Evolutionary conservation across 192 early-diverging fungal genomes (phyloP).

Genomic region (Funneliformis geosporum): DNA sequence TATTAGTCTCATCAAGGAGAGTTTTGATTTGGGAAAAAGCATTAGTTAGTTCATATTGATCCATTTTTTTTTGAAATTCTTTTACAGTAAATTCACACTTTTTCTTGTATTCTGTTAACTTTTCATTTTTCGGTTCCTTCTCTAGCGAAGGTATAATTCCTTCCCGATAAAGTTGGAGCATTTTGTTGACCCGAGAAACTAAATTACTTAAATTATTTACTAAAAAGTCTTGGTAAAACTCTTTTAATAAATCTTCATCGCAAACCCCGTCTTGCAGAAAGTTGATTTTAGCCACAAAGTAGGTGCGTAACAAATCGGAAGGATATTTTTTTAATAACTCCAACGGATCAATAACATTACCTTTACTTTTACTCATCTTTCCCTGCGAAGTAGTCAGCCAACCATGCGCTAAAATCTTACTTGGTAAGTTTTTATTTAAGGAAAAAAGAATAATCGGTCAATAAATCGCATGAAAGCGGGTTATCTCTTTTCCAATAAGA

Average conservation of each 20-base stretch:
- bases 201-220: conserved; percentile 21
- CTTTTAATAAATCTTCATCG: not conserved
- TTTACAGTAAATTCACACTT: not conserved
- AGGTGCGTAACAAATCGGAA: not conserved
- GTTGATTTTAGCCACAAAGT: conserved; percentile 18
- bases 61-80: conserved; percentile 10
- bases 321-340: conserved; percentile 26
- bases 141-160: not conserved
- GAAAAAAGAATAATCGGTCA: not conserved
- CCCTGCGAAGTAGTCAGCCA: not conserved
- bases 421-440: not conserved
- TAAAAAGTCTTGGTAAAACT: conserved; percentile 6
- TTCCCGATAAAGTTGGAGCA: not conserved
- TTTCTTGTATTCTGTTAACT: not conserved
- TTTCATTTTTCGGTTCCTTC: not conserved
- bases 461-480: conserved; percentile 7
- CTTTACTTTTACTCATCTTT: conserved; percentile 15
- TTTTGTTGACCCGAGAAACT: not conserved
- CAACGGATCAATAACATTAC: not conserved
- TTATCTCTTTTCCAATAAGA: not conserved
- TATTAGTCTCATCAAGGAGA: not conserved
- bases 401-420: not conserved
- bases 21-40: not conserved
- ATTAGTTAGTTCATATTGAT: not conserved
- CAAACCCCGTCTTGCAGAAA: conserved; percentile 3